A percentile compares a stretch with the other conserved stretches of the same genome.
Evolutionary conservation across 345 rosid genomes (phyloP).

Genomic region (Toxicodendron radicans): DNA sequence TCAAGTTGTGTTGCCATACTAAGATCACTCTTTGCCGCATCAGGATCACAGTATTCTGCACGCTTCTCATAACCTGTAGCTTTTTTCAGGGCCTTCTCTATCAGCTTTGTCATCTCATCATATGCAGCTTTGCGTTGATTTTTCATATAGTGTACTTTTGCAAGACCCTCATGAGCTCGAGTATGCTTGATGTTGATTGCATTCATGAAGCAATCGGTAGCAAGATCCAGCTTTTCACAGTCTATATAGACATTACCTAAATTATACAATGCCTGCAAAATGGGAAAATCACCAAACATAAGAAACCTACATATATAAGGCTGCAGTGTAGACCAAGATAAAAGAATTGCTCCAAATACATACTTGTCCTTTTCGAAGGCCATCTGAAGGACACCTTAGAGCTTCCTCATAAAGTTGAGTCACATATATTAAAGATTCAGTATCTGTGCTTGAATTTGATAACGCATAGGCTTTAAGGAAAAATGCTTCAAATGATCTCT

Average conservation of each 20-base stretch:
- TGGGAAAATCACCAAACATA: constrained; percentile 9
- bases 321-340: not conserved
- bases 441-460: constrained; percentile 69
- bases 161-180: constrained; percentile 95
- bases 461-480: constrained; percentile 94
- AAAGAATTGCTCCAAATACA: constrained; percentile 18
- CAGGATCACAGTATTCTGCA: constrained; percentile 92
- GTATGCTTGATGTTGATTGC: constrained; percentile 97
- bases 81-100: constrained; percentile 85
- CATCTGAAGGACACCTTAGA: constrained; percentile 94
- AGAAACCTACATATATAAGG: not conserved
- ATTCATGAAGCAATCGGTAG: constrained; percentile 80
- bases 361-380: constrained; percentile 99
- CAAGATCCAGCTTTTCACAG: constrained; percentile 86
- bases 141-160: constrained; percentile 83
- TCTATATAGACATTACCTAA: constrained; percentile 84
- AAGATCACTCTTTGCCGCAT: constrained; percentile 89
- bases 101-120: constrained; percentile 95
- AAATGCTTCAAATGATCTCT: constrained; percentile 97
- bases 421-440: constrained; percentile 64
- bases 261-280: constrained; percentile 85
- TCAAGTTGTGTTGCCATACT: constrained; percentile 74
- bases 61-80: constrained; percentile 97
- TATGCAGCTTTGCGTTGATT: constrained; percentile 82
- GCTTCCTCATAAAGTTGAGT: constrained; percentile 89